Conservation (phyloP, 768 basidiomycete genomes). For the Suillus subluteus region DNA sequence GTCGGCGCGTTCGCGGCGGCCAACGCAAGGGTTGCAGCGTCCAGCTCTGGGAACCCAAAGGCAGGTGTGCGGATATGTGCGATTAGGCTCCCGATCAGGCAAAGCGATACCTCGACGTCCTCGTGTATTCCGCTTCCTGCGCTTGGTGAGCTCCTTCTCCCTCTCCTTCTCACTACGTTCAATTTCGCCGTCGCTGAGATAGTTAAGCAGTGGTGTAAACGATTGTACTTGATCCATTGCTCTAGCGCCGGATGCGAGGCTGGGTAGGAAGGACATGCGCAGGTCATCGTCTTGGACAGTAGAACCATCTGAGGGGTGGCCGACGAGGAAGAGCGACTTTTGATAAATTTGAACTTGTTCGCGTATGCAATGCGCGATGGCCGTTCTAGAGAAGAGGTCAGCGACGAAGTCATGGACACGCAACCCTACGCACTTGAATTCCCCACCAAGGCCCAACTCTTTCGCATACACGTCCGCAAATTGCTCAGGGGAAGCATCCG, state of each 20-base stretch:
- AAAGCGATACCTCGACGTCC: conserved; percentile 78
- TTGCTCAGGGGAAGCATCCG: conserved; percentile 82
- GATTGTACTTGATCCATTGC: conserved; percentile 75
- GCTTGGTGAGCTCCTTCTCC: conserved; percentile 89
- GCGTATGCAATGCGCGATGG: conserved; percentile 92
- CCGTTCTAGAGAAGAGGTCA: conserved; percentile 63
- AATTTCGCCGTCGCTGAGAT: conserved; percentile 87
- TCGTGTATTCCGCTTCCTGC: conserved; percentile 83
- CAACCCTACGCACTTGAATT: conserved; percentile 75
- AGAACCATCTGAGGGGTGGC: conserved; percentile 82
- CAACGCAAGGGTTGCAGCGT: conserved; percentile 68
- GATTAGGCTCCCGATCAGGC: conserved; percentile 90
- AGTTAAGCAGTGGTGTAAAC: conserved; percentile 89
- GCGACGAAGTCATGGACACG: neutral
- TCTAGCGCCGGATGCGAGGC: conserved; percentile 70
- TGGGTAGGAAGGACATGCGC: conserved; percentile 84
- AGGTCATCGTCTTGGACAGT: conserved; percentile 89
- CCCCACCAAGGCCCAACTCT: conserved; percentile 88
- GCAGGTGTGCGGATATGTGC: conserved; percentile 92
- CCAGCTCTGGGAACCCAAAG: conserved; percentile 81
- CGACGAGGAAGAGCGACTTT: conserved; percentile 88
- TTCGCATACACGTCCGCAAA: conserved; percentile 87
- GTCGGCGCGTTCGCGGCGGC: conserved; percentile 70
- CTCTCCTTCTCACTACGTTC: conserved; percentile 89
- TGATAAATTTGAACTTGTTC: conserved; percentile 94